phyloP scores from a whole-genome alignment of 2,329 filamentous ascomycete species.

The Dothideomycetes sp. region DNA sequence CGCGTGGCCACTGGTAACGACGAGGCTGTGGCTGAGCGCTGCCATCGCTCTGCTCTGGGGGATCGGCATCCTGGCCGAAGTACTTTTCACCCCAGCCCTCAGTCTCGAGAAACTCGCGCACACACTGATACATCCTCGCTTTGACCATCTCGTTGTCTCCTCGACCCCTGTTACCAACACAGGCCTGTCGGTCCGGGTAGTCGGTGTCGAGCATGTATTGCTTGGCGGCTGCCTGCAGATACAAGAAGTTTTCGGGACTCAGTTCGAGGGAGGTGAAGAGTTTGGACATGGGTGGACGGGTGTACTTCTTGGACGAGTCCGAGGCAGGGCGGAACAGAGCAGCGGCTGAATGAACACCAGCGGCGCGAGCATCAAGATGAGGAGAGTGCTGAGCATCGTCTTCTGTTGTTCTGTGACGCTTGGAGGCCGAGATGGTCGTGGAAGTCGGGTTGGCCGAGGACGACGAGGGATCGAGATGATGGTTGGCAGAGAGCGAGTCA shows the following conservation, averaged over 20 bases:
- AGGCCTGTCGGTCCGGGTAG: conserved; percentile 47
- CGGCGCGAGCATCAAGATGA: conserved; percentile 35
- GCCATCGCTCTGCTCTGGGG: conserved; percentile 17
- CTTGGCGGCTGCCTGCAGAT: conserved; percentile 48
- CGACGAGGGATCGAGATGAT: not conserved
- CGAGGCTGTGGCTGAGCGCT: conserved; percentile 17
- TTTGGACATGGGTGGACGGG: conserved; percentile 49
- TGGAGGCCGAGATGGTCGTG: conserved; percentile 7
- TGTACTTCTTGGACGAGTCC: conserved; percentile 44
- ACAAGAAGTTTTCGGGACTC: conserved; percentile 47
- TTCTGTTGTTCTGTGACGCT: conserved; percentile 6
- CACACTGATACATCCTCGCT: conserved; percentile 47
- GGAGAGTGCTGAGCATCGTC: conserved; percentile 6
- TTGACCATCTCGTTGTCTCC: conserved; percentile 48
- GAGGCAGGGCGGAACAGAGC: conserved; percentile 36
- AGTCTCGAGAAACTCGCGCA: conserved; percentile 43
- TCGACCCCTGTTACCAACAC: conserved; percentile 42
- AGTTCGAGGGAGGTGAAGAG: conserved; percentile 48
- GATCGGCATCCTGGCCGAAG: conserved; percentile 32
- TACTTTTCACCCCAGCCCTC: conserved; percentile 32
- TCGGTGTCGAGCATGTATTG: conserved; percentile 48
- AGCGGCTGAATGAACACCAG: conserved; percentile 37
- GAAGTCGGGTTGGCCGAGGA: not conserved
- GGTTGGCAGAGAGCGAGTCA: not conserved
- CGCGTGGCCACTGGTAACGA: conserved; percentile 44